Conservation (phyloP, 495 filamentous ascomycete species). For the Pseudevernia furfuracea region DNA sequence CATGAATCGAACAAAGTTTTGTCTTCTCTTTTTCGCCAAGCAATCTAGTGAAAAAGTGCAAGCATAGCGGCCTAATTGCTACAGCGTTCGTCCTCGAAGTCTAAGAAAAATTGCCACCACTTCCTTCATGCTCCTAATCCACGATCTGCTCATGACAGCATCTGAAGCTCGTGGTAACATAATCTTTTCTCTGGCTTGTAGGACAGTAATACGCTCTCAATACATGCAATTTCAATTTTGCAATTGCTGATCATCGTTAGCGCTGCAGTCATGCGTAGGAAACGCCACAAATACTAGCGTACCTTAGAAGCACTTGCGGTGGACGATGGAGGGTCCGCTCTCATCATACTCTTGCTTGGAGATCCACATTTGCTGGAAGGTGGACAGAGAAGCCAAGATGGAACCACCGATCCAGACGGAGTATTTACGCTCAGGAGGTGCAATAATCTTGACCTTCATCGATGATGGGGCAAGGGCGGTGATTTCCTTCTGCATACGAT, state of each 20-base stretch:
- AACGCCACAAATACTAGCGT: slow-evolving; percentile 5
- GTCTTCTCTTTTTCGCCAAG: slow-evolving; percentile 19
- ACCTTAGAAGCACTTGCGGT: slow-evolving; percentile 99
- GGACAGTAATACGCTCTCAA: slow-evolving; percentile 12
- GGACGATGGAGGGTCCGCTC: slow-evolving; percentile 97
- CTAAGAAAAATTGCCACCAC: slow-evolving; percentile 16
- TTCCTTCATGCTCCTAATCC: slow-evolving; percentile 8
- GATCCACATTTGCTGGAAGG: slow-evolving; percentile 99
- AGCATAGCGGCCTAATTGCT: slow-evolving; percentile 14
- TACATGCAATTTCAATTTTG: slow-evolving; percentile 4
- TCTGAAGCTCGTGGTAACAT: slow-evolving; percentile 22
- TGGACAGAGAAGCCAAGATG: slow-evolving; percentile 96
- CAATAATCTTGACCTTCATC: slow-evolving; percentile 77
- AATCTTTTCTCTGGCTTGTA: slow-evolving; percentile 6
- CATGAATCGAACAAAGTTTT: slow-evolving; percentile 12
- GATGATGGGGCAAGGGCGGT: slow-evolving; percentile 97
- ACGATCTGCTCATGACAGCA: slow-evolving; percentile 15
- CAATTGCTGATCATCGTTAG: neutral
- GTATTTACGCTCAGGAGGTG: slow-evolving; percentile 71
- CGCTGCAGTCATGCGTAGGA: neutral
- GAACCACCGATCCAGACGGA: slow-evolving; percentile 99
- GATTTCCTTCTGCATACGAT: slow-evolving; percentile 99
- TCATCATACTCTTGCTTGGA: slow-evolving; percentile 99
- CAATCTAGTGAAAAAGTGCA: slow-evolving; percentile 16
- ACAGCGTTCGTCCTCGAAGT: slow-evolving; percentile 13